Evolutionary conservation across 2,329 filamentous ascomycete genomes (phyloP).

Genomic region (Colletotrichum gloeosporioides): DNA sequence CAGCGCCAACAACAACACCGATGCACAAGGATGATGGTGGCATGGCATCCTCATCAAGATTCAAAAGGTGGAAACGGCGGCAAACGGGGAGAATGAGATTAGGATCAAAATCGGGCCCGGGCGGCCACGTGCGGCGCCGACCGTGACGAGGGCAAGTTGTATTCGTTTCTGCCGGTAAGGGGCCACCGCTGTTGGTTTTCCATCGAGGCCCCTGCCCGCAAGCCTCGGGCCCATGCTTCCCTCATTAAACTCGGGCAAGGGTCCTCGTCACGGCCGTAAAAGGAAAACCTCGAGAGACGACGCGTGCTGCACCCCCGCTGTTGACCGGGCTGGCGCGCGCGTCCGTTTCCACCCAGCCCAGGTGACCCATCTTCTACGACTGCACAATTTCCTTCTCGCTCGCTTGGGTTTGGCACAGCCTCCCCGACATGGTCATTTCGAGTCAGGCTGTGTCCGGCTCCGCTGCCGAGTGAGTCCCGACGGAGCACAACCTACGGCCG

Average conservation of each 20-base stretch:
- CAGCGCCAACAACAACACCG: background rate
- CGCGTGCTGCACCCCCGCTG: background rate
- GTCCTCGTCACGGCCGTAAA: constrained; percentile 10
- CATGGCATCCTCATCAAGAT: background rate
- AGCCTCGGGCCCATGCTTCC: background rate
- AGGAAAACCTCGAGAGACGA: background rate
- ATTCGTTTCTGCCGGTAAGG: constrained; percentile 5
- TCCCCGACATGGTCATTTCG: constrained; percentile 11
- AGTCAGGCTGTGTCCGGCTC: constrained; percentile 6
- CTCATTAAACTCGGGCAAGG: constrained; percentile 18
- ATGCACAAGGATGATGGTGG: background rate
- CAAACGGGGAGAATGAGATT: constrained; percentile 28
- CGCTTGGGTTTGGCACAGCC: constrained; percentile 17
- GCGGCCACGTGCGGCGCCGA: constrained; percentile 32
- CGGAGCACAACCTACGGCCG: background rate
- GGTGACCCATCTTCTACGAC: constrained; percentile 1
- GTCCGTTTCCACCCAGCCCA: constrained; percentile 1
- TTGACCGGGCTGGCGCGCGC: constrained; percentile 4
- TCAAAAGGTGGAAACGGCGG: background rate
- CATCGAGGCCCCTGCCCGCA: constrained; percentile 5
- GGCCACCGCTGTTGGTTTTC: background rate
- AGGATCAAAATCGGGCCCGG: constrained; percentile 26
- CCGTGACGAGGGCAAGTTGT: constrained; percentile 2
- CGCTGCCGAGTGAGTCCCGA: background rate
- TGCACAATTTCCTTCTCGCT: constrained; percentile 20